phyloP scores from a whole-genome alignment of 805 yeast species.

The Metschnikowia drakensbergensis region DNA sequence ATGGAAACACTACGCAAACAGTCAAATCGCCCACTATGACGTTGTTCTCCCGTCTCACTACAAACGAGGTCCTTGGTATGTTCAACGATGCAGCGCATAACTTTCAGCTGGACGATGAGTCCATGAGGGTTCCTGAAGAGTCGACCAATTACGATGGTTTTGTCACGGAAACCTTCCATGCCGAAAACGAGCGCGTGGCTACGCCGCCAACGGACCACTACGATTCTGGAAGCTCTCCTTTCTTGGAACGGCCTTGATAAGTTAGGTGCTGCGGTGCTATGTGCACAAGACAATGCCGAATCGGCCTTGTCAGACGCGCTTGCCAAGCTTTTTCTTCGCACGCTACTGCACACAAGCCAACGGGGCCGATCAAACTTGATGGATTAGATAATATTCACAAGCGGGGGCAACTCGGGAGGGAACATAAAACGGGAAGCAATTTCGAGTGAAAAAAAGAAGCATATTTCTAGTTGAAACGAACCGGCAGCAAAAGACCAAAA shows the following conservation, averaged over 20 bases:
- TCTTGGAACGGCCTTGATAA: background rate
- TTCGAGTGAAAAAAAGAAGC: too few relatives aligned
- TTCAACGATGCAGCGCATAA: slow-evolving; percentile 53
- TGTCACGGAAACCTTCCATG: slow-evolving; percentile 46
- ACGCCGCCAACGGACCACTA: slow-evolving; percentile 30
- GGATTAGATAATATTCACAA: slow-evolving; percentile 1
- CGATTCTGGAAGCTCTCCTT: slow-evolving; percentile 45
- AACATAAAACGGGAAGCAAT: too few relatives aligned
- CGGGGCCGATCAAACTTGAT: background rate
- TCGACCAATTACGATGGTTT: slow-evolving; percentile 42
- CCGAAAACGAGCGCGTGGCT: slow-evolving; percentile 10
- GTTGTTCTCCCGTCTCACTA: slow-evolving; percentile 67
- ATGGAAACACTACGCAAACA: slow-evolving; percentile 23
- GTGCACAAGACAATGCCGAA: background rate
- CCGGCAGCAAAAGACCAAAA: too few relatives aligned
- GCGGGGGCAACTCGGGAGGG: background rate
- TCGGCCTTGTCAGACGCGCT: background rate
- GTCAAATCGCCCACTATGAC: slow-evolving; percentile 77
- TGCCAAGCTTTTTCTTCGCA: slow-evolving; percentile 4
- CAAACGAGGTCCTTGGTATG: slow-evolving; percentile 70
- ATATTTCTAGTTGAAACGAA: too few relatives aligned
- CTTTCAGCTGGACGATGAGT: slow-evolving; percentile 29
- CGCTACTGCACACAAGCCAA: slow-evolving; percentile 3
- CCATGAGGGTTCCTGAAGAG: slow-evolving; percentile 21
- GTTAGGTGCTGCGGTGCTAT: background rate